Percentiles rank a stretch among this genome's conserved stretches.
phyloP scores from a whole-genome alignment of 768 basidiomycete species.

The Hemileccinum impolitum region DNA sequence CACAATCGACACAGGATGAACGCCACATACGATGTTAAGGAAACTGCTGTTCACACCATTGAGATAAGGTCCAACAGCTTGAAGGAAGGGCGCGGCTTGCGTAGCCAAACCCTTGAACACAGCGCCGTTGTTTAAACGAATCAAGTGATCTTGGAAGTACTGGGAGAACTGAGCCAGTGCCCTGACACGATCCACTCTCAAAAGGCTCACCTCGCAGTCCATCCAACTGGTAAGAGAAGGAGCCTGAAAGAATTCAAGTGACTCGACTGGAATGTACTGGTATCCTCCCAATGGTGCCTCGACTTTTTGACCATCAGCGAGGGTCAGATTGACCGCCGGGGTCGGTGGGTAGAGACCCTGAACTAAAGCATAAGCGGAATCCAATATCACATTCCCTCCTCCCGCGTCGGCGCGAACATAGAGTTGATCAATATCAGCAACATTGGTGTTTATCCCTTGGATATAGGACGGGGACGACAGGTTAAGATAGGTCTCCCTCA shows the following conservation, averaged over 20 bases:
- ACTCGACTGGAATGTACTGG: conserved; percentile 67
- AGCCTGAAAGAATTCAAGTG: conserved; percentile 53
- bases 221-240: conserved; percentile 81
- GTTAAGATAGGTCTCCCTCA: conserved; percentile 65
- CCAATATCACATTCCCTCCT: conserved; percentile 75
- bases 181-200: neutral
- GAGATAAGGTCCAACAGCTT: conserved; percentile 60
- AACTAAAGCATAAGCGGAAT: conserved; percentile 77
- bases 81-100: conserved; percentile 63
- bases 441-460: conserved; percentile 57
- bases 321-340: conserved; percentile 55
- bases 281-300: conserved; percentile 78
- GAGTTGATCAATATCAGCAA: conserved; percentile 67
- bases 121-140: conserved; percentile 18
- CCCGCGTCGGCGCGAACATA: conserved; percentile 78
- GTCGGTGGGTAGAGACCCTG: conserved; percentile 85
- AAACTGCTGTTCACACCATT: conserved; percentile 60
- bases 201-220: conserved; percentile 43
- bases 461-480: conserved; percentile 63
- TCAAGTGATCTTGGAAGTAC: conserved; percentile 28
- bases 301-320: conserved; percentile 72
- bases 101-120: conserved; percentile 55
- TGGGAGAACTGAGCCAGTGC: neutral
- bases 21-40: conserved; percentile 58
- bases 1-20: neutral